Evolutionary conservation across 2,329 filamentous ascomycete species (phyloP).

Genomic region (Penicillium hesseltinei): DNA sequence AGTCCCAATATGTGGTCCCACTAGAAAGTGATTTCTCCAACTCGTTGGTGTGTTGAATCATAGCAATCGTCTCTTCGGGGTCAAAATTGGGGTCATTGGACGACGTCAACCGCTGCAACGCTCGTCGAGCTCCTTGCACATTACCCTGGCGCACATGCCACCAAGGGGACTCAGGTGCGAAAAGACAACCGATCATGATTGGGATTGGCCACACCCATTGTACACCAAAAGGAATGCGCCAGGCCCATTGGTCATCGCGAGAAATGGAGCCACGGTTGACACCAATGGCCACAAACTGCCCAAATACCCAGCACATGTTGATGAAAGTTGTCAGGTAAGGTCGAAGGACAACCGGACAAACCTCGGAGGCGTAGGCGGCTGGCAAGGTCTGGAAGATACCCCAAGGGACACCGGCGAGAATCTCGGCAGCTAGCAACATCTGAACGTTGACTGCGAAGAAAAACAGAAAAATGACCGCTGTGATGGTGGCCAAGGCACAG

Average conservation of each 20-base stretch:
- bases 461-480: slow-evolving; percentile 46
- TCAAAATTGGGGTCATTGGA: slow-evolving; percentile 65
- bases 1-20: slow-evolving; percentile 73
- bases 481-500: slow-evolving; percentile 40
- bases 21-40: slow-evolving; percentile 70
- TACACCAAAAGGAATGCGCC: slow-evolving; percentile 49
- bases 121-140: slow-evolving; percentile 42
- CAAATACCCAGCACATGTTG: slow-evolving; percentile 44
- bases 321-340: slow-evolving; percentile 43
- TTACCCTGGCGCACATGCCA: slow-evolving; percentile 47
- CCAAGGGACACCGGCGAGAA: slow-evolving; percentile 50
- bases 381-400: slow-evolving; percentile 47
- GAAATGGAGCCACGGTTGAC: slow-evolving; percentile 45
- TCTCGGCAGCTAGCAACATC: slow-evolving; percentile 46
- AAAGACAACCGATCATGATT: slow-evolving; percentile 41
- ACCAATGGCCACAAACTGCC: slow-evolving; percentile 48
- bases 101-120: slow-evolving; percentile 42
- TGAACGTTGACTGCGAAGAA: slow-evolving; percentile 48
- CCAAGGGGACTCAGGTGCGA: slow-evolving; percentile 50
- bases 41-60: slow-evolving; percentile 84
- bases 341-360: slow-evolving; percentile 40
- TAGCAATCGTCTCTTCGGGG: slow-evolving; percentile 75
- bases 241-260: slow-evolving; percentile 47
- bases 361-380: slow-evolving; percentile 43
- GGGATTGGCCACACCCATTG: slow-evolving; percentile 53